Evolutionary conservation across 2,329 filamentous ascomycete species (phyloP).

Genomic region (Ploettnerulaceae sp.): DNA sequence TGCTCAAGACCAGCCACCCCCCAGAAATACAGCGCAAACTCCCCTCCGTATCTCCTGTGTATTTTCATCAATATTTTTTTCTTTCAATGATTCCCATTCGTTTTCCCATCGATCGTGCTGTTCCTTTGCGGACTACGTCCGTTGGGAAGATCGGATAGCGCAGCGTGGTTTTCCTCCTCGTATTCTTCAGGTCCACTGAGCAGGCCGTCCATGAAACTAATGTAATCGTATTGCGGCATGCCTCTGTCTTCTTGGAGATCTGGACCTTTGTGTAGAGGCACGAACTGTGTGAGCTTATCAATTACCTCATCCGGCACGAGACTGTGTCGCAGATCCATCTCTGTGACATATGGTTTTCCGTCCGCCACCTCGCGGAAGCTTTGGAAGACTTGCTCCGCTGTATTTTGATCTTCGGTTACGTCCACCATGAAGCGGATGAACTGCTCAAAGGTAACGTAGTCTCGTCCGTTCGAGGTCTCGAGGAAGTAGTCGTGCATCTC

Average conservation of each 20-base stretch:
- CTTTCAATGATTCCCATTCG: conserved; percentile 13
- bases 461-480: conserved; percentile 74
- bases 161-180: conserved; percentile 9
- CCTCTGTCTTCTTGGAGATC: conserved; percentile 83
- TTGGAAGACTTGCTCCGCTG: conserved; percentile 96
- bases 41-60: neutral
- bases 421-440: conserved; percentile 99
- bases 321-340: conserved; percentile 91
- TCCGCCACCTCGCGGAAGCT: conserved; percentile 96
- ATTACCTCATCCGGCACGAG: conserved; percentile 97
- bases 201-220: conserved; percentile 91
- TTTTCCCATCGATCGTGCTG: conserved; percentile 7
- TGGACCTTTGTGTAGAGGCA: conserved; percentile 78
- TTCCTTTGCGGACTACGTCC: conserved; percentile 23
- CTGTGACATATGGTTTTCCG: conserved; percentile 97
- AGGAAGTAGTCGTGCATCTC: conserved; percentile 97
- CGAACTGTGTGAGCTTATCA: conserved; percentile 81
- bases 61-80: neutral
- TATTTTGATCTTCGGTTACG: conserved; percentile 98
- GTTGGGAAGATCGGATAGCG: conserved; percentile 27
- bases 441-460: conserved; percentile 91
- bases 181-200: conserved; percentile 40
- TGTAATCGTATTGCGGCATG: conserved; percentile 88
- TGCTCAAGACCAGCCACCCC: too few species aligned
- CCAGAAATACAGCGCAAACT: too few species aligned